Evolutionary conservation across 2,329 filamentous ascomycete genomes (phyloP).

Genomic region (Ophiostoma angusticollis): DNA sequence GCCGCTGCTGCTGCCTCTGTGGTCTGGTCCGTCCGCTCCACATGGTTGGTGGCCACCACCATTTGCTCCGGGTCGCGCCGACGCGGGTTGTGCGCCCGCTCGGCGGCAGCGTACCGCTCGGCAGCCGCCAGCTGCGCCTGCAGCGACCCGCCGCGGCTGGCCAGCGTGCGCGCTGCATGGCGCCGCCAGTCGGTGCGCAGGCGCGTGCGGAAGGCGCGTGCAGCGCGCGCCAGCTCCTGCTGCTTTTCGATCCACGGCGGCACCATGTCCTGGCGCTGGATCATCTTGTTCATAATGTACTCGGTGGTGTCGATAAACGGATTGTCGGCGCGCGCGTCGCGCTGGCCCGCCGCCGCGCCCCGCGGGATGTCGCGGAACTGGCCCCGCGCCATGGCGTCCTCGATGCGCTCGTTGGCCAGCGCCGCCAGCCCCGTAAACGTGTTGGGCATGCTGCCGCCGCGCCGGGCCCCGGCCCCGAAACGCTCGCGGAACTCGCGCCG

Average conservation of each 20-base stretch:
- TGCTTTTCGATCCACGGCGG: constrained; percentile 99
- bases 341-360: constrained; percentile 56
- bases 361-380: constrained; percentile 77
- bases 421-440: constrained; percentile 67
- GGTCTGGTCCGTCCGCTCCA: constrained; percentile 36
- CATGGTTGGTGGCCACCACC: constrained; percentile 32
- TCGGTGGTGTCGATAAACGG: constrained; percentile 94
- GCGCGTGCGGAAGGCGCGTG: constrained; percentile 57
- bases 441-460: constrained; percentile 46
- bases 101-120: constrained; percentile 61
- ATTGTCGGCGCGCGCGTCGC: constrained; percentile 70
- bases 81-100: constrained; percentile 51
- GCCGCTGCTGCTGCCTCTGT: constrained; percentile 1
- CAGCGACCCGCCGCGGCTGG: constrained; percentile 62
- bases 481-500: constrained; percentile 66
- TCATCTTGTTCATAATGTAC: constrained; percentile 98
- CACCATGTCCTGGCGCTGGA: constrained; percentile 87
- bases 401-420: constrained; percentile 78
- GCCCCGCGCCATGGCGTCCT: constrained; percentile 82
- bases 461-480: constrained; percentile 59
- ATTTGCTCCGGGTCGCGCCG: constrained; percentile 33
- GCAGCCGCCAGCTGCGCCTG: constrained; percentile 61
- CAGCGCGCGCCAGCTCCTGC: constrained; percentile 65
- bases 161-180: constrained; percentile 66
- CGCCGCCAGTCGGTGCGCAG: constrained; percentile 73